A percentile compares a stretch with the other conserved stretches of the same genome.
phyloP scores from a whole-genome alignment of 2,329 filamentous ascomycete genomes.

The Aspergillus ustus region DNA sequence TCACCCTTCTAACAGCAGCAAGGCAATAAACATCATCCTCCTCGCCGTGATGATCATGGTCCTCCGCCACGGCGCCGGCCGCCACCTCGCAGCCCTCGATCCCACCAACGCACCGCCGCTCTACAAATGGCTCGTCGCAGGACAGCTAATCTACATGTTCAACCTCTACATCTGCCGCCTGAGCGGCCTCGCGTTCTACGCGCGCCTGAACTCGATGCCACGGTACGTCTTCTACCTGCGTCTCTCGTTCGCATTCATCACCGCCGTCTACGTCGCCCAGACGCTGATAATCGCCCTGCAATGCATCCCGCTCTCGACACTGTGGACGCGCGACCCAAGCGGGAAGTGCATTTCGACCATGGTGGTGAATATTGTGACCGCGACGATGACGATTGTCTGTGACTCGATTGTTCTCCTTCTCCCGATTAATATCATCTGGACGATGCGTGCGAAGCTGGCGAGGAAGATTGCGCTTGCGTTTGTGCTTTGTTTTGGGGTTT shows the following conservation, averaged over 20 bases:
- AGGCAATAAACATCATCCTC: slow-evolving; percentile 15
- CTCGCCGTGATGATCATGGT: slow-evolving; percentile 19
- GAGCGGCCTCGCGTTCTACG: slow-evolving; percentile 27
- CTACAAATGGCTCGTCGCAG: slow-evolving; percentile 28
- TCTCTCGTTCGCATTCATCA: slow-evolving; percentile 22
- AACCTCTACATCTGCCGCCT: slow-evolving; percentile 26
- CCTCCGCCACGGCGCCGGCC: slow-evolving; percentile 20
- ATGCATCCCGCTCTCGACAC: slow-evolving; percentile 25
- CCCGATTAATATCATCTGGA: slow-evolving; percentile 24
- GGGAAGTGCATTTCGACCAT: slow-evolving; percentile 23
- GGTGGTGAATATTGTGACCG: slow-evolving; percentile 22
- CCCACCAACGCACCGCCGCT: slow-evolving; percentile 16
- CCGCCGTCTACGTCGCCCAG: slow-evolving; percentile 24
- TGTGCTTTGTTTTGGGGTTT: slow-evolving; percentile 24
- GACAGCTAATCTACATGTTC: slow-evolving; percentile 26
- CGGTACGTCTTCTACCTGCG: slow-evolving; percentile 15
- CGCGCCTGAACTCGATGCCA: slow-evolving; percentile 27
- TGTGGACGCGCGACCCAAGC: slow-evolving; percentile 15
- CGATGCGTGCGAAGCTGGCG: slow-evolving; percentile 19
- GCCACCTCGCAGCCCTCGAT: slow-evolving; percentile 19
- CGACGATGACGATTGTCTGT: slow-evolving; percentile 23
- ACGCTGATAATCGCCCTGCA: slow-evolving; percentile 26
- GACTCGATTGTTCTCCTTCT: slow-evolving; percentile 26
- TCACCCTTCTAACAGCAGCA: no score
- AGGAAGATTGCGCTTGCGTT: slow-evolving; percentile 19